phyloP scores from a whole-genome alignment of 768 basidiomycete genomes.

The Wakefieldia striispora region DNA sequence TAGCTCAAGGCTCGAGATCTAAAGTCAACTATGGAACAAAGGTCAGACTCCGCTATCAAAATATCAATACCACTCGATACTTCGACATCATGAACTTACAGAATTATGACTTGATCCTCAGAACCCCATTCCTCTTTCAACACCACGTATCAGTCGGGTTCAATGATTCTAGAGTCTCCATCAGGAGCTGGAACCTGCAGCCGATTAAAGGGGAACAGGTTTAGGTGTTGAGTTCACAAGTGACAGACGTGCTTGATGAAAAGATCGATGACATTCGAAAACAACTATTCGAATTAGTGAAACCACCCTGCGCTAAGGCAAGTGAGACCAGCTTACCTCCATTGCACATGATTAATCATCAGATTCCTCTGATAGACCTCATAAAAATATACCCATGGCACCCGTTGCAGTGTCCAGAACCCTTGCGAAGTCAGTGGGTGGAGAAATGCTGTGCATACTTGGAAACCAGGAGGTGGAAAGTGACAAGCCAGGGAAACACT shows the following conservation, averaged over 20 bases:
- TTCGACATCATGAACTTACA: conserved; percentile 41
- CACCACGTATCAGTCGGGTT: conserved; percentile 30
- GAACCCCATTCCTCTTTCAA: conserved; percentile 39
- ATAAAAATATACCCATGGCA: neutral
- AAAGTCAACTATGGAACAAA: conserved; percentile 19
- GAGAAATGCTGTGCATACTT: neutral
- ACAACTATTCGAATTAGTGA: conserved; percentile 6
- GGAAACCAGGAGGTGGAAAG: neutral
- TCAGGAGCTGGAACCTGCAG: conserved; percentile 4
- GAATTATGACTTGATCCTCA: conserved; percentile 39
- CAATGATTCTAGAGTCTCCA: conserved; percentile 10
- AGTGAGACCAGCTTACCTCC: neutral
- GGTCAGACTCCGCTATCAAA: conserved; percentile 14
- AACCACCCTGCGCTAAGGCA: neutral
- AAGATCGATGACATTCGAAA: neutral
- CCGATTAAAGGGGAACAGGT: conserved; percentile 17
- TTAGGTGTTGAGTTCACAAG: neutral
- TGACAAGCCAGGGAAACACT: neutral
- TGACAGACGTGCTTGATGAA: neutral
- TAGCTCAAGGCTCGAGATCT: conserved; percentile 29
- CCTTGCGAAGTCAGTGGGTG: neutral
- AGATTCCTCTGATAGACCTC: neutral
- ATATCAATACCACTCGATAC: conserved; percentile 13
- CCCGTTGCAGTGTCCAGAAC: neutral
- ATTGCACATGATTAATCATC: conserved; percentile 4